phyloP scores from a whole-genome alignment of 192 early-diverging fungal species.

The Umbelopsis vinacea region DNA sequence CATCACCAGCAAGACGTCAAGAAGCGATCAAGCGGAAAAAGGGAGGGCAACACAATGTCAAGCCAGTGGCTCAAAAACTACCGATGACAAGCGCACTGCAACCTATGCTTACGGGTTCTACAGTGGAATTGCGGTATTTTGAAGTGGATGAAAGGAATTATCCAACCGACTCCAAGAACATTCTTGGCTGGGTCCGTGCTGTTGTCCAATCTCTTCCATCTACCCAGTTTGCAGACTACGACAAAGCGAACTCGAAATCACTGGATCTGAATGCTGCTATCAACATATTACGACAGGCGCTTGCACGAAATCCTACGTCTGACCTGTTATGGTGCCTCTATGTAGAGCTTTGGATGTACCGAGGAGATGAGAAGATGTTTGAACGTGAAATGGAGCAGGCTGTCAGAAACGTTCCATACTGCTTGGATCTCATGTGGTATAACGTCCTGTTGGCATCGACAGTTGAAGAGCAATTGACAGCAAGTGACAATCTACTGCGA shows the following conservation, averaged over 20 bases:
- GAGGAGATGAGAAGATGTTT: constrained; percentile 4
- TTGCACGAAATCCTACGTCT: constrained; percentile 11
- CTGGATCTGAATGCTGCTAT: neutral
- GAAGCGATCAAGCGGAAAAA: neutral
- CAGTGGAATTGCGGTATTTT: neutral
- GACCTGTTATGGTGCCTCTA: constrained; percentile 6
- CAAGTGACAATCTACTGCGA: neutral
- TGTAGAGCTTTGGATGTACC: constrained; percentile 14
- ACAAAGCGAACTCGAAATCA: neutral
- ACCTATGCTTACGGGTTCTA: neutral
- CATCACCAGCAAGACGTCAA: neutral
- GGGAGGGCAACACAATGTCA: neutral
- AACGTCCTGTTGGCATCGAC: neutral
- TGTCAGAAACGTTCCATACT: neutral
- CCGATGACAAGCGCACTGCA: constrained; percentile 10
- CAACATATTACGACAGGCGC: constrained; percentile 12
- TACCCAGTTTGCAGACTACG: neutral
- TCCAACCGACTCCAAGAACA: neutral
- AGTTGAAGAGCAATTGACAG: neutral
- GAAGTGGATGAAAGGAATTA: constrained; percentile 16
- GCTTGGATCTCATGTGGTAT: constrained; percentile 7
- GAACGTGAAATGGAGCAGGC: constrained; percentile 19
- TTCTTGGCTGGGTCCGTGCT: neutral
- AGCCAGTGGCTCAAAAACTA: constrained; percentile 1
- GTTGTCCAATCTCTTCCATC: neutral